Base-by-base conservation (phyloP, 2,329 filamentous ascomycete species). In the Epichloe sibirici region DNA sequence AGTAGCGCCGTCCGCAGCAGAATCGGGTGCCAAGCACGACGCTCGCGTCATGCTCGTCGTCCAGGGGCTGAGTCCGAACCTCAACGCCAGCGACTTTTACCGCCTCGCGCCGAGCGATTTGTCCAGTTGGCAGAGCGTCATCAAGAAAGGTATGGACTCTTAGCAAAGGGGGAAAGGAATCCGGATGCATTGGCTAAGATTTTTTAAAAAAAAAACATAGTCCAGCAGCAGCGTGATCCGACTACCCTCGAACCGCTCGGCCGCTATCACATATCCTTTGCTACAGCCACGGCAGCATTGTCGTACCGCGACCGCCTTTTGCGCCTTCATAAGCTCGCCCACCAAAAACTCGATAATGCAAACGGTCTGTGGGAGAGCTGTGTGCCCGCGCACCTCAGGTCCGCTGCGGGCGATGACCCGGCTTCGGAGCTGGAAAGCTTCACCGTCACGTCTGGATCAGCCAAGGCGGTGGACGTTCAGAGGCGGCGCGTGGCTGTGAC, bases 261-360 rank as follows among this genome's bases (percentile, higher is more conserved):
- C 54, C 75, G 75, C 59, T 90, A 90, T 69, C 83, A 79, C 66
- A 69, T 91, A 52, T 72, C 87, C 51, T 91, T 90, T 71, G 72
- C 77, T 55, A 76, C 72, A 23, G 62, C 70, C 17, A 68, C 72
- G n/a, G 77, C 81, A 12, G 85, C 86, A 0, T 64, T 70, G 7
- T 72, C 77, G 42, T 90, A 87, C 65, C 74, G 78, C 51, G 61
- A 62, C 52, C 64, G 65, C 49, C 55, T 70, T 53, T 55, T 63
- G 21, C 67, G 65, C 40, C 60, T 71, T 13, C 62, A 69, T 48
- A 57, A 58, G 23, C 63, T 69, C 46, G 57, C 63, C 49, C 62
- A 61, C 13, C 56, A 63, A 46, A 65, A 61, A 44, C 54, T 62
- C 56, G 49, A 68, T 63, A 59, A 61, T 51, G 47, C 52, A 49